A percentile compares a stretch with the other conserved stretches of the same genome.
Evolutionary conservation across 129 eudicot genomes (phyloP).

Genomic region (Helianthus annuus): HanXRQr2.0-SUNRISE NC_035449.2:19988549-19989048

Average conservation of each 20-base stretch:
- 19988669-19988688: constrained; percentile 95
- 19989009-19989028: too few relatives aligned
- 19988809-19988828: constrained; percentile 90
- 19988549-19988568: constrained; percentile 12
- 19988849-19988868: constrained; percentile 93
- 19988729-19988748: constrained; percentile 66
- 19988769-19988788: constrained; percentile 5
- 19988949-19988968: too few relatives aligned
- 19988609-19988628: constrained; percentile 89
- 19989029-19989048: too few relatives aligned
- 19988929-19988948: constrained; percentile 2
- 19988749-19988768: constrained; percentile 7
- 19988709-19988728: constrained; percentile 84
- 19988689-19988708: constrained; percentile 74
- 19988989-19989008: too few relatives aligned
- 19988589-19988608: constrained; percentile 92
- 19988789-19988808: constrained; percentile 14
- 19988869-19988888: constrained; percentile 98
- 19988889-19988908: constrained; percentile 61
- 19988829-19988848: constrained; percentile 84
- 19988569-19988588: constrained; percentile 81
- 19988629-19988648: constrained; percentile 95
- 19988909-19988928: constrained; percentile 1
- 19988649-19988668: constrained; percentile 96
- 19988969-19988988: too few relatives aligned